Evolutionary conservation across 495 filamentous ascomycete genomes (phyloP).

Genomic region (Delitschia confertaspora): DNA sequence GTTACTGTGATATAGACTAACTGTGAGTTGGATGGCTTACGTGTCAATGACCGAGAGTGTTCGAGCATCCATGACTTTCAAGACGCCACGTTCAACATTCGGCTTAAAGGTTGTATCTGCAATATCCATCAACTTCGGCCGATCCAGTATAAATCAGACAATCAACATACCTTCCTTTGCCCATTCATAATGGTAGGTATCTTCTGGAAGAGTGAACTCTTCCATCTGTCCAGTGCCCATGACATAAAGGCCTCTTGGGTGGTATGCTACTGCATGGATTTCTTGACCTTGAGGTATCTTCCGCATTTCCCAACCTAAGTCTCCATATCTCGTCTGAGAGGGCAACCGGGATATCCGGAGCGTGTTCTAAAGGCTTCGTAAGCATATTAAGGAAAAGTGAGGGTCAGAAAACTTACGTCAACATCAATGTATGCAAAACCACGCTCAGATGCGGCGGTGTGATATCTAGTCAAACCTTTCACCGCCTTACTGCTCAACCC

Average conservation of each 20-base stretch:
- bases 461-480: conserved; percentile 59
- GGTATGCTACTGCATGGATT: conserved; percentile 65
- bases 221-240: conserved; percentile 56
- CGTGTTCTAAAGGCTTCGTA: conserved; percentile 40
- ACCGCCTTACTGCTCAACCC: conserved; percentile 55
- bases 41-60: conserved; percentile 71
- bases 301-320: conserved; percentile 59
- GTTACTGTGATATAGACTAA: background rate
- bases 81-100: conserved; percentile 51
- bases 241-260: conserved; percentile 66
- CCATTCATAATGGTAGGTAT: conserved; percentile 77
- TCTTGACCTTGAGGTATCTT: conserved; percentile 63
- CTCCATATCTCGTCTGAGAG: conserved; percentile 50
- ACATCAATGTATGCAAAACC: conserved; percentile 75
- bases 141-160: background rate
- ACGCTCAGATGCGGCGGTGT: conserved; percentile 61
- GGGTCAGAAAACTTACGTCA: conserved; percentile 32
- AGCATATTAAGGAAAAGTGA: conserved; percentile 5
- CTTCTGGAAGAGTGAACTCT: conserved; percentile 72
- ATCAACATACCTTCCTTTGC: conserved; percentile 49
- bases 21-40: conserved; percentile 30
- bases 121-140: background rate
- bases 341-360: conserved; percentile 63
- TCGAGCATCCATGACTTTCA: conserved; percentile 66
- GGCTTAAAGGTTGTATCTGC: conserved; percentile 55